These are phyloP conservation scores for Chaetoceros muelleri DNA, from an alignment of 108 stramenopile species.

Conservation along the genomic window DNA sequence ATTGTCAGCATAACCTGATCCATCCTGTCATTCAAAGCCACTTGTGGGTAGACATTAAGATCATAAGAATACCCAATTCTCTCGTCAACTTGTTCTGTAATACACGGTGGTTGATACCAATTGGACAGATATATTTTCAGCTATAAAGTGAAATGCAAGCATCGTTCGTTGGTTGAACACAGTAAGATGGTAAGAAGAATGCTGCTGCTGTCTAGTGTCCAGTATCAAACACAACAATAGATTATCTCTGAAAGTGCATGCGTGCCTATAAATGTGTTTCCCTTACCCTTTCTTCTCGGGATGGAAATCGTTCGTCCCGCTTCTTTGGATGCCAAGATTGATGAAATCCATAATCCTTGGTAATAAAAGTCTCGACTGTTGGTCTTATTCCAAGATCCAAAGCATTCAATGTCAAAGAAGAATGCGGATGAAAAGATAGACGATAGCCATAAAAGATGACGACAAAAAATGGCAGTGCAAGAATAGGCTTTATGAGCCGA, in stretches of 20 bases:
- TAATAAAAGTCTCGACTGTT: background rate
- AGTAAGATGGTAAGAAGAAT: no score
- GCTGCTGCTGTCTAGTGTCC: no score
- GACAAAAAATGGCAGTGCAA: no score
- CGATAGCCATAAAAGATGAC: background rate
- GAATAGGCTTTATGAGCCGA: no score
- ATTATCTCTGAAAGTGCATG: no score
- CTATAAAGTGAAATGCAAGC: no score
- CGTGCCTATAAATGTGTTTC: no score
- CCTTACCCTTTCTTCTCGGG: background rate
- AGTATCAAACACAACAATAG: no score
- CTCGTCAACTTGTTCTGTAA: background rate
- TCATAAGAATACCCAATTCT: background rate
- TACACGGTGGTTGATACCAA: background rate
- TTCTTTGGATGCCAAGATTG: background rate
- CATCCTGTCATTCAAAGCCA: background rate
- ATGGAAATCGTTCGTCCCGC: background rate
- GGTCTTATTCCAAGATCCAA: background rate
- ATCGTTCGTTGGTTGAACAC: no score
- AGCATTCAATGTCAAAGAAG: background rate
- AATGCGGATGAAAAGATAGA: background rate
- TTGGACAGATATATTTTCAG: background rate
- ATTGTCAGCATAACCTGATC: background rate
- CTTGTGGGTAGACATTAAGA: background rate
- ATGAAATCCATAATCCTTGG: background rate